Evolutionary conservation across 192 early-diverging fungal species (phyloP), one percentile per base, ranked within the genome.

Genomic region (Mortierella antarctica): DNA sequence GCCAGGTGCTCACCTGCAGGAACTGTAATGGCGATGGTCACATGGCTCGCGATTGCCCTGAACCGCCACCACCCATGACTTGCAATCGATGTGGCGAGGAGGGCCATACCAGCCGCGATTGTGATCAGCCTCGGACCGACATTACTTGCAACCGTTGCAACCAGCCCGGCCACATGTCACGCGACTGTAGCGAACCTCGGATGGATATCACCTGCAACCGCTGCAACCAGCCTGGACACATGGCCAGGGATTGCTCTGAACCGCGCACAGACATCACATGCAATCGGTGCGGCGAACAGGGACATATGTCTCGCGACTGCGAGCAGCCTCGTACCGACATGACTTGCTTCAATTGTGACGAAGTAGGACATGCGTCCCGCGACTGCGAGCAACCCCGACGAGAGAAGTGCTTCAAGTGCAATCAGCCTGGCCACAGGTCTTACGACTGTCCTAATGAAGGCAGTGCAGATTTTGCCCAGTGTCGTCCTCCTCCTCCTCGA

Each of bases 21-120:
- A 88, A 86, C 79, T 90, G 89, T 71, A 57, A 71, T 13, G 21
- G 74, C 47, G 61, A 75, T 6, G 89, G 79, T 50, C 89, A 90
- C 67, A 76, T 84, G 64, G 65, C 58, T 58, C 70, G 81, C 17
- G 70, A 86, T 39, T 90, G 89, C 82, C 63, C 85, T 14, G 61
- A 85, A 54, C 73, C 59, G 10, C 65, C 50, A 9, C 61, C 74
- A n/a, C 62, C 62, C 2, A 45, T 53, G 8, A 18, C 60, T 4
- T 77, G 74, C 62, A 70, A 65, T 21, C 53, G 67, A 2, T 77
- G 82, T 18, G 20, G 21, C 13, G 58, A 23, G 17, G 73, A 70
- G 13, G 72, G 82, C 14, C 82, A 79, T 40, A 67, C 47, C 5
- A 31, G 42, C 39, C 60, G 51, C 57, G 82, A 73, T 14, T 65